phyloP scores from a whole-genome alignment of 75 land plant species.

The Sequoia sempervirens region DNA sequence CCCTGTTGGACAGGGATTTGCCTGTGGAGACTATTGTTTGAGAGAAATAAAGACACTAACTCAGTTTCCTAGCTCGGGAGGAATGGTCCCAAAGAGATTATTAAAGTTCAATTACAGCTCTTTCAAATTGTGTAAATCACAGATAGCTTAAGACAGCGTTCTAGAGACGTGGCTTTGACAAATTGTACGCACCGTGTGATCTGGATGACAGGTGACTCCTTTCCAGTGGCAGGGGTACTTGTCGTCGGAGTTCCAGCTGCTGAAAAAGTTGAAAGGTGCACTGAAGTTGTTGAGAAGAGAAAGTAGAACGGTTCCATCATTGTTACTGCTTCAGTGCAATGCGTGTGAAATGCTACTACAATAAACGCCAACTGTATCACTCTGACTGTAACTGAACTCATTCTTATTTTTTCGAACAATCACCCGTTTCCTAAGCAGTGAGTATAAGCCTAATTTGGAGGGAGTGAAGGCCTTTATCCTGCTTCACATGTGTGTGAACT shows the following conservation, averaged over 20 bases:
- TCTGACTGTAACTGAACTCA: not conserved
- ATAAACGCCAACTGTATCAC: not conserved
- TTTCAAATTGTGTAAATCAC: constrained; percentile 13
- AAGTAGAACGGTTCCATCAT: constrained; percentile 10
- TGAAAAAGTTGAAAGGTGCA: not conserved
- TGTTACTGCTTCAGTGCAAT: not conserved
- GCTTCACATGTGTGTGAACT: no score
- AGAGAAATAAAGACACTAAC: constrained; percentile 21
- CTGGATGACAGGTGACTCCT: constrained; percentile 7
- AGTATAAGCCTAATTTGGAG: no score
- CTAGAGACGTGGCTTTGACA: constrained; percentile 5
- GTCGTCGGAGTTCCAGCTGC: constrained; percentile 9
- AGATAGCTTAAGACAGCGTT: constrained; percentile 20
- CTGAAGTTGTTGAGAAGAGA: constrained; percentile 2
- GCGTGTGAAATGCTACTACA: not conserved
- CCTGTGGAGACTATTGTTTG: constrained; percentile 31
- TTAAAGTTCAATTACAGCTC: constrained; percentile 20
- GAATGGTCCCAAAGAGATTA: constrained; percentile 19
- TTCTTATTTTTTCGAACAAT: not conserved
- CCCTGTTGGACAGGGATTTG: constrained; percentile 25
- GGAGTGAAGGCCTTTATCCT: no score
- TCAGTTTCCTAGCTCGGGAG: constrained; percentile 15
- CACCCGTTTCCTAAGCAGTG: no score
- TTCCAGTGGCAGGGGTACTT: constrained; percentile 10
- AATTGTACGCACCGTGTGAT: constrained; percentile 7